Base-by-base conservation (phyloP, 2,329 filamentous ascomycete genomes). In the Sclerotinia trifoliorum region DNA sequence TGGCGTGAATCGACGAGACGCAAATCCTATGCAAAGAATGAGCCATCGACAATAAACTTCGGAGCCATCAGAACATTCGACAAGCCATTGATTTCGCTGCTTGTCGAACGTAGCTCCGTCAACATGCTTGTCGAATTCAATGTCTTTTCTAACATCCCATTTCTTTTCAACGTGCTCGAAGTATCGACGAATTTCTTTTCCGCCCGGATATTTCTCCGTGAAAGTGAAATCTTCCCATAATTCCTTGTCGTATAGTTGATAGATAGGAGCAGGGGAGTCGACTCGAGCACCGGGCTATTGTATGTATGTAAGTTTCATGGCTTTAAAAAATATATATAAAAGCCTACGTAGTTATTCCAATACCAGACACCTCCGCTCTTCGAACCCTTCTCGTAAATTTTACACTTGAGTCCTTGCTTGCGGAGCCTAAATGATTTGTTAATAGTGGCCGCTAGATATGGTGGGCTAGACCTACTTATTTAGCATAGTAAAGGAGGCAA, bases 91-190 rank as follows among this genome's bases (percentile, higher is more conserved):
- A 0, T 75, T 75, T 19, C 74, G 71, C 0, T 72, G 67, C 1
- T 73, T 73, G 70, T 83, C 74, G 68, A 81, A 84, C 2, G 76
- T 70, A 1, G 81, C 81, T 3, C 73, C 76, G 2, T 76, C 71
- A 7, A 84, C 81, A 13, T 78, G 76, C 15, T 76, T 80, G 42
- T 81, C 76, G 70, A 83, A 71, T 17, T 65, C 46, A 19, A 67
- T 49, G 10, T 74, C 70, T 26, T 87, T 88, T 74, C 82, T 85
- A 26, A 89, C 78, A 17, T 81, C 77, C 8, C 87, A 72, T 5
- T 83, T 80, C 68, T 83, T 83, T 66, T 87, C 86, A 24, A 87
- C 82, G 62, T 87, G 83, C 21, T 86, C 81, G 73, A 89, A 89
- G 75, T 89, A 89, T 5, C 75, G 74, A 17, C 83, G 80, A 0